Conservation (phyloP, 2,329 filamentous ascomycete species). For the Fusarium sp. region DNA sequence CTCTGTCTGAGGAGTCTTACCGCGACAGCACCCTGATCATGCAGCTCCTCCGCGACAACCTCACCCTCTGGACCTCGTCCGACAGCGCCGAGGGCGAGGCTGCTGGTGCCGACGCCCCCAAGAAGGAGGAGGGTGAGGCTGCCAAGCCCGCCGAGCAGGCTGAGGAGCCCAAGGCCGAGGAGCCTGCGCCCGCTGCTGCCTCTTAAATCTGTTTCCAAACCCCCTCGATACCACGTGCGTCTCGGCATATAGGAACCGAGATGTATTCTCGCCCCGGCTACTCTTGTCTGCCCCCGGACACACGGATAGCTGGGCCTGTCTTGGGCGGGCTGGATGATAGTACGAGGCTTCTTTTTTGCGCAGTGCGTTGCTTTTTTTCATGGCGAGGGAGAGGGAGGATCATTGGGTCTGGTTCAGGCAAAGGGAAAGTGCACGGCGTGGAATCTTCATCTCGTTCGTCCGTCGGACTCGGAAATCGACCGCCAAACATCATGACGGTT, state of each 20-base stretch:
- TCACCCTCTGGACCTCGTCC: constrained; percentile 99
- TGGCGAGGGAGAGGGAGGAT: constrained; percentile 49
- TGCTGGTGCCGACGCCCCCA: constrained; percentile 61
- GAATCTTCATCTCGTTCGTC: constrained; percentile 46
- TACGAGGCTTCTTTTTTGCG: constrained; percentile 47
- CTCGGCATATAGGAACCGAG: constrained; percentile 50
- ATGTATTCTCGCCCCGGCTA: constrained; percentile 46
- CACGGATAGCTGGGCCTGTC: constrained; percentile 46
- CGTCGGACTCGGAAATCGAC: constrained; percentile 39
- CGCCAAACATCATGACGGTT: constrained; percentile 39
- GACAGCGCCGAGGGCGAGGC: constrained; percentile 76
- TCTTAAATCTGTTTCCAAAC: constrained; percentile 57
- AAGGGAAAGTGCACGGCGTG: constrained; percentile 52
- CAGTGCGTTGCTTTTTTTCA: constrained; percentile 49
- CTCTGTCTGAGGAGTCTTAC: constrained; percentile 98
- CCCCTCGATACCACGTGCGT: constrained; percentile 51
- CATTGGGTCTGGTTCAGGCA: constrained; percentile 50
- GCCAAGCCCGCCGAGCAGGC: constrained; percentile 56
- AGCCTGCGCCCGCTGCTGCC: constrained; percentile 56
- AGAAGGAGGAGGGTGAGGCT: constrained; percentile 61
- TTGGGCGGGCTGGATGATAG: constrained; percentile 49
- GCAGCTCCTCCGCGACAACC: constrained; percentile 96
- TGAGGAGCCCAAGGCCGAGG: constrained; percentile 73
- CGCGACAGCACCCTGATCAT: constrained; percentile 99
- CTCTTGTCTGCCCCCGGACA: constrained; percentile 44